Evolutionary conservation across 768 basidiomycete genomes (phyloP), one percentile per base, ranked within the genome.

Genomic region (Gautieria morchelliformis): DNA sequence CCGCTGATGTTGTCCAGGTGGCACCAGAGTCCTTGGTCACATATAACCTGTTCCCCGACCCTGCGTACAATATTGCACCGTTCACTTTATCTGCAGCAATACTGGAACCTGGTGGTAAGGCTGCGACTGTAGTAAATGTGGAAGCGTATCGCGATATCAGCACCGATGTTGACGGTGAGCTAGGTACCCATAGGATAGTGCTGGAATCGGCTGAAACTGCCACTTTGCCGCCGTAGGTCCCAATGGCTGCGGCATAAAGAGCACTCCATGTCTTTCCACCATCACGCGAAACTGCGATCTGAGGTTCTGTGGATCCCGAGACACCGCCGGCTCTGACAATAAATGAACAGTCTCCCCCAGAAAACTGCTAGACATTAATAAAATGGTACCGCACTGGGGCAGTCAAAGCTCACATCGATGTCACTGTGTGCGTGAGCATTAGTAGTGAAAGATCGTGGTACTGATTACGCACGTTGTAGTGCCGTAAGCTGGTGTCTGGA

Each of bases 71-170:
- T 48, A 81, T 64, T 0, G 73, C 66, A 64, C 79, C 75, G 66
- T 76, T 75, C 60, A 71, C 71, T 68, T 84, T 84, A 69, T 86
- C 84, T 2, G 83, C 79, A 9, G 82, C 82, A 60, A 86, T 84
- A 12, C 70, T 74, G 1, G 82, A 76, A 40, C 64, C 67, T 3
- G 77, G 71, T 0, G 84, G 83, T 4, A 85, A 74, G 14, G 75
- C 68, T 0, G 77, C 62, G 30, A 84, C 82, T 3, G 72, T 62
- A 3, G 70, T 67, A 66, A 85, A 84, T 1, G 78, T 52, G 42
- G 69, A 71, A 5, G 74, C 75, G 60, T 74, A 75, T 50, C 77
- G 75, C 10, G 82, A 83, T 3, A 82, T 77, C 58, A 74, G 66
- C 22, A 82, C 75, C 37, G 81, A 78, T 47, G 76, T 75, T 42